Conservation (phyloP, 306 rosid genomes). For the Luffa aegyptiaca region DNA sequence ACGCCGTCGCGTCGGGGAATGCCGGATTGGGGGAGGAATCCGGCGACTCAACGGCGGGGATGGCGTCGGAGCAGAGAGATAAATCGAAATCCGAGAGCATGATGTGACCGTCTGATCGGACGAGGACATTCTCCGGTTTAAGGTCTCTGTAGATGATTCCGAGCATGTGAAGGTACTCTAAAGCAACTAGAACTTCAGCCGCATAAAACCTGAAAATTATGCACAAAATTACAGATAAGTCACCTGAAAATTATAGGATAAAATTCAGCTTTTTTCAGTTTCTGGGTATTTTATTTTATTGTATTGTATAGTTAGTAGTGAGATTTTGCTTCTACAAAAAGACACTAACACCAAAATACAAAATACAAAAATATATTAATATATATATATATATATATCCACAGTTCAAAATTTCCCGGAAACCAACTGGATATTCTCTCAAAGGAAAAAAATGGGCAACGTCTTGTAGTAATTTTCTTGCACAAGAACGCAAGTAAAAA, state of each 20-base stretch:
- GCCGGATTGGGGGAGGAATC: conserved; percentile 24
- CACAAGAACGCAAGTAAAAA: background rate
- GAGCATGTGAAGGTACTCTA: conserved; percentile 95
- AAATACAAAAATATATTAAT: too few species aligned
- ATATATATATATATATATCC: background rate
- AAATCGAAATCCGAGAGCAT: conserved; percentile 97
- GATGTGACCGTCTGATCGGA: conserved; percentile 97
- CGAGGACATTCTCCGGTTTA: conserved; percentile 91
- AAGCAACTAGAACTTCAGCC: conserved; percentile 85
- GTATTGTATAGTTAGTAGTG: background rate
- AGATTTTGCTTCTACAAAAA: background rate
- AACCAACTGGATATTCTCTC: conserved; percentile 7
- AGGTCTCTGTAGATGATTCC: conserved; percentile 95
- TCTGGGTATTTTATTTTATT: background rate
- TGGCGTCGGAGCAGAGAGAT: conserved; percentile 63
- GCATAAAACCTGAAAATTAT: conserved; percentile 67
- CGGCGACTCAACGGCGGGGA: conserved; percentile 78
- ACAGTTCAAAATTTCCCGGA: background rate
- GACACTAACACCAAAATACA: background rate
- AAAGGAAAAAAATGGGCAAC: background rate
- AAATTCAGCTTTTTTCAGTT: background rate
- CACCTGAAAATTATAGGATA: background rate
- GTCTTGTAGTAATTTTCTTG: background rate
- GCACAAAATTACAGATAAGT: background rate
- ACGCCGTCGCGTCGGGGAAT: conserved; percentile 4